Evolutionary conservation across 106 monocot species (phyloP), one percentile per base, ranked within the genome.

Genomic region (Allium cepa): DNA sequence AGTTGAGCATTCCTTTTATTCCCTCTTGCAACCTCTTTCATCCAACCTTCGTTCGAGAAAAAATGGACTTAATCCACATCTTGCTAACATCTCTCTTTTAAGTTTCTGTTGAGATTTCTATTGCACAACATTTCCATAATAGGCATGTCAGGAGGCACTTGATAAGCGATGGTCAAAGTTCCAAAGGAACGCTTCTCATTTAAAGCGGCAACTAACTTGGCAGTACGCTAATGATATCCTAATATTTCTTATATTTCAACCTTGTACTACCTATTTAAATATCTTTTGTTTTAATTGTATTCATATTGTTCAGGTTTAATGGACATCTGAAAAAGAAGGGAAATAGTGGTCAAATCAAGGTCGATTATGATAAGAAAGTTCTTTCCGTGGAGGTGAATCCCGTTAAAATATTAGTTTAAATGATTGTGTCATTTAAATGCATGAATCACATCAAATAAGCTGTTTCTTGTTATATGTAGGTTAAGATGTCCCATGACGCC

Each of bases 401-500:
- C 67, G 13, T 67, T 49, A 11, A 14, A 47, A 64, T 64, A 17
- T 49, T 63, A 0, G 13, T 7, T 63, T 61, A 63, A 46, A 64
- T 48, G 64, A 10, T 45, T 49, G 9, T 45, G 10, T 18, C 7
- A 62, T 49, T 14, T 49, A 17, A 17, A 13, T 49, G 16, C 7
- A 49, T 9, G 2, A 17, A 26, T 49, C 4, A 64, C 6, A 0
- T 49, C 11, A 49, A 64, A 48, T 64, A 48, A 67, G 48, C 8
- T 48, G 11, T 46, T 62, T 73, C 3, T 17, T 15, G 13, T 55
- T 63, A 47, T 13, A 51, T 71, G 46, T 63, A 95, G 95, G 83
- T 95, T 65, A 95, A 81, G 59, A 99, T 99, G 99, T 89, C 93
- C 45, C 99, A 92, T 69, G 99, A 99, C 87, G 82, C 87, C 64